Evolutionary conservation across 345 rosid genomes (phyloP).

Genomic region (Hibiscus mutabilis): DNA sequence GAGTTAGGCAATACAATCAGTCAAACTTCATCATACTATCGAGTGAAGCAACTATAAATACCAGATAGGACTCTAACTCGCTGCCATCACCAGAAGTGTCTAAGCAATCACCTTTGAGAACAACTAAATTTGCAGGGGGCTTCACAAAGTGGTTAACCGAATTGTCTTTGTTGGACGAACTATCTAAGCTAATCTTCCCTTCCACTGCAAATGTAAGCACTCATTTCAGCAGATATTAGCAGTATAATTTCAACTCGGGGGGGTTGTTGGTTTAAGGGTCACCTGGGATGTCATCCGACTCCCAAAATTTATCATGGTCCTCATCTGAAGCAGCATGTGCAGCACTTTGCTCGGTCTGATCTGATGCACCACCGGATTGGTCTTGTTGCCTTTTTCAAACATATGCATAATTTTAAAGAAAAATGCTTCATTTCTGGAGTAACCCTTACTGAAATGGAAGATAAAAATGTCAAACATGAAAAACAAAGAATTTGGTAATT

Average conservation of each 20-base stretch:
- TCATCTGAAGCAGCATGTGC: conserved; percentile 34
- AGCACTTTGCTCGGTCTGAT: conserved; percentile 35
- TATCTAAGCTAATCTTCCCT: conserved; percentile 63
- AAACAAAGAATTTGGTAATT: neutral
- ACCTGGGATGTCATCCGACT: conserved; percentile 75
- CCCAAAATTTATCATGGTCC: conserved; percentile 75
- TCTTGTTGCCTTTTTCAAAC: conserved; percentile 50
- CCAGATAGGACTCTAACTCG: conserved; percentile 94
- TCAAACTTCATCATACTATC: conserved; percentile 13
- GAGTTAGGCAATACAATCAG: conserved; percentile 5
- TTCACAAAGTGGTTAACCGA: conserved; percentile 57
- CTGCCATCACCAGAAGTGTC: conserved; percentile 69
- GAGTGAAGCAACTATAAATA: conserved; percentile 25
- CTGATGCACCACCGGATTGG: conserved; percentile 38
- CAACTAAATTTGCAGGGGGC: conserved; percentile 92
- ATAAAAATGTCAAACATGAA: neutral
- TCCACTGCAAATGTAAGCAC: conserved; percentile 46
- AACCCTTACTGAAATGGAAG: neutral
- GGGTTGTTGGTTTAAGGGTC: neutral
- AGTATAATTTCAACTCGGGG: neutral
- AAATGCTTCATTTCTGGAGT: neutral
- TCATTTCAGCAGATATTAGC: conserved; percentile 6
- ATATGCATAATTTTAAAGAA: neutral
- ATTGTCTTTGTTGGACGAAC: conserved; percentile 45
- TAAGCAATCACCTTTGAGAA: conserved; percentile 89